A percentile compares a stretch with the other conserved stretches of the same genome.
phyloP scores from a whole-genome alignment of 2,329 filamentous ascomycete genomes.

The Claviceps sp. region DNA sequence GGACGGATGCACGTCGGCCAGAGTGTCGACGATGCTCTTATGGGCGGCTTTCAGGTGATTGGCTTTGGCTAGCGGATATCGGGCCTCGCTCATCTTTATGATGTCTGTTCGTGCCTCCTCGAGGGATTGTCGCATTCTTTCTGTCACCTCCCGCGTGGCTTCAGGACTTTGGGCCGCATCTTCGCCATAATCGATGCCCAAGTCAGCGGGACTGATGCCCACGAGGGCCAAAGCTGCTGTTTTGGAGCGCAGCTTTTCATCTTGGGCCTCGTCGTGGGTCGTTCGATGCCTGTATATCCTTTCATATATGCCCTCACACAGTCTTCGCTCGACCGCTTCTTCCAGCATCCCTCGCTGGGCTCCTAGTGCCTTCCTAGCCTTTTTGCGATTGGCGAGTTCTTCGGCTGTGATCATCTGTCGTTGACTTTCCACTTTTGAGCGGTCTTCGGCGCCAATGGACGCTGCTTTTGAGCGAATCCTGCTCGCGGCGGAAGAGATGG shows the following conservation, averaged over 20 bases:
- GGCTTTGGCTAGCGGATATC: conserved; percentile 82
- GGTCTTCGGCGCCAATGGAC: conserved; percentile 39
- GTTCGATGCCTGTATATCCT: conserved; percentile 83
- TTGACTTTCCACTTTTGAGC: conserved; percentile 32
- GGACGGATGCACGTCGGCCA: conserved; percentile 53
- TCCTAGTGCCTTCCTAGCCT: conserved; percentile 64
- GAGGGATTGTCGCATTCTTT: conserved; percentile 61
- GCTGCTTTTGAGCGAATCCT: conserved; percentile 42
- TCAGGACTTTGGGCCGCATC: conserved; percentile 41
- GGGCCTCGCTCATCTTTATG: conserved; percentile 70
- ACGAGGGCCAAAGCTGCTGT: conserved; percentile 85
- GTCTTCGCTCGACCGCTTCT: conserved; percentile 77
- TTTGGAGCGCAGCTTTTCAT: conserved; percentile 88
- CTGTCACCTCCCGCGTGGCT: conserved; percentile 43
- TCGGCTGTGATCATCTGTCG: conserved; percentile 86
- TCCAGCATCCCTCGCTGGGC: conserved; percentile 65
- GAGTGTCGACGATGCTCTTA: conserved; percentile 85
- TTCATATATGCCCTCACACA: conserved; percentile 75
- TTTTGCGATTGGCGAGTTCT: conserved; percentile 70
- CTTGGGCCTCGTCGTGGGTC: conserved; percentile 86
- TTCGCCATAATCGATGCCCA: conserved; percentile 62
- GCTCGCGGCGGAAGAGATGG: conserved; percentile 42
- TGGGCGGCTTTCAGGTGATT: conserved; percentile 79
- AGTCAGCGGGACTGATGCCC: conserved; percentile 74
- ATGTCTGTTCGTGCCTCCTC: conserved; percentile 56